Percentiles rank a stretch among this genome's conserved stretches.
Conservation (phyloP, 2,329 filamentous ascomycete genomes). For the Teratosphaeria pseudoeucalypti region DNA sequence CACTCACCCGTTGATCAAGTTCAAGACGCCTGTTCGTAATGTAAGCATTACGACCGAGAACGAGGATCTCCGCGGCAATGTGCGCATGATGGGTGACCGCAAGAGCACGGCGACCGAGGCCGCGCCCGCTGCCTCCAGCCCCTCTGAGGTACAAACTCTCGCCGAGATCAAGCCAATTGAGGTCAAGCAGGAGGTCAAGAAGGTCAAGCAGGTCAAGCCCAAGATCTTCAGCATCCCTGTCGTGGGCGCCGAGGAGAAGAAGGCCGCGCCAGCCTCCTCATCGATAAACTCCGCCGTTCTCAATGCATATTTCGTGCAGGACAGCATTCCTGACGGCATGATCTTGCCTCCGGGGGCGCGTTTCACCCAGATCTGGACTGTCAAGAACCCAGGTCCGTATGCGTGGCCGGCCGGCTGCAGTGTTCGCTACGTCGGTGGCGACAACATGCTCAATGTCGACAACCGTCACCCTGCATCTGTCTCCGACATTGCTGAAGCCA, state of each 20-base stretch:
- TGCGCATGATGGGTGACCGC: conserved; percentile 64
- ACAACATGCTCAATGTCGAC: conserved; percentile 92
- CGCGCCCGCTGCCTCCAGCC: background rate
- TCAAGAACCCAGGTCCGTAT: conserved; percentile 70
- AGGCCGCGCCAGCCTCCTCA: conserved; percentile 10
- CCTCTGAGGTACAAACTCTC: conserved; percentile 56
- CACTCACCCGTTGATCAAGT: conserved; percentile 94
- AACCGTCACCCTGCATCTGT: conserved; percentile 68
- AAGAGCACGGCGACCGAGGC: conserved; percentile 9
- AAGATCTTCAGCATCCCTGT: conserved; percentile 1
- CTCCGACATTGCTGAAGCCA: conserved; percentile 64
- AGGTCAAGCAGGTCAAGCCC: background rate
- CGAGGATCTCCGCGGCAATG: conserved; percentile 60
- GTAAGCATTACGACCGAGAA: conserved; percentile 78
- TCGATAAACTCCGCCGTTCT: conserved; percentile 28
- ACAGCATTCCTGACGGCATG: conserved; percentile 71
- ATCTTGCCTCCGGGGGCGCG: conserved; percentile 57
- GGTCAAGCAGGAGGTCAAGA: conserved; percentile 15
- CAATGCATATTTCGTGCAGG: conserved; percentile 63
- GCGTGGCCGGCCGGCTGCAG: conserved; percentile 83
- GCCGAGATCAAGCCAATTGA: conserved; percentile 56
- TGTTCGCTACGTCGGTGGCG: conserved; percentile 84
- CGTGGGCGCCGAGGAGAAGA: conserved; percentile 9
- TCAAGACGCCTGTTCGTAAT: conserved; percentile 83
- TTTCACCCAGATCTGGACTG: conserved; percentile 85